Evolutionary conservation across 305 asterid genomes (phyloP), one percentile per base, ranked within the genome.

Genomic region (Solanum chacoense): DNA sequence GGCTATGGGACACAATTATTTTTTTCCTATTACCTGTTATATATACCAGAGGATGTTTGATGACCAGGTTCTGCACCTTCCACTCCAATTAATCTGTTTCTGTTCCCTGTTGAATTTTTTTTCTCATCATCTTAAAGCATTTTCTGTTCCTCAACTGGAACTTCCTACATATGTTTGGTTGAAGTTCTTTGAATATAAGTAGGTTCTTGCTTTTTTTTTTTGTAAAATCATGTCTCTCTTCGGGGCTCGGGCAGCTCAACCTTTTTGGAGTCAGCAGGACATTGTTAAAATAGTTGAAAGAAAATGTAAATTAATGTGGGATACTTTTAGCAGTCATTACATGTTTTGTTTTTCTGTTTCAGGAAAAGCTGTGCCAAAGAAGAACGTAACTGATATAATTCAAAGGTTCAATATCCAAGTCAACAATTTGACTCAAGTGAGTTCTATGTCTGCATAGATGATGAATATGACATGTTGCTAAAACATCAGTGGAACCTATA

Each of bases 361-460:
- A 97, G 98, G 98, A 81, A 95, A 92, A 91, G 91, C 90, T 67
- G 98, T 93, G 77, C 91, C 93, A 10, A 96, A 94, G 89, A 97
- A 93, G 93, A 96, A 95, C 69, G 89, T 97, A 81, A 89, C 42
- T 85, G 97, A 95, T 87, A 91, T 92, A 79, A 94, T 92, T 86
- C 94, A 93, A 91, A 93, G 92, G 87, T 97, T 96, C 95, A 97
- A 96, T 91, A 97, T 97, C 93, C 99, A 97, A 95, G 96, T 97
- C 90, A 94, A 94, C 92, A 96, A 97, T 91, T 92, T 97, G 94
- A 97, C 99, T 87, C 99, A 97, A 92, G 99, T 97, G 93, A 94
- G 98, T 91, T 87, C 69, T 71, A 77, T 77, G 74, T 88, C 59
- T 32, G 85, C 32, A 55, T 13, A 36, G 77, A 88, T 11, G 37